Conservation (phyloP, 345 rosid species). For the Rhizophora mangle region DNA sequence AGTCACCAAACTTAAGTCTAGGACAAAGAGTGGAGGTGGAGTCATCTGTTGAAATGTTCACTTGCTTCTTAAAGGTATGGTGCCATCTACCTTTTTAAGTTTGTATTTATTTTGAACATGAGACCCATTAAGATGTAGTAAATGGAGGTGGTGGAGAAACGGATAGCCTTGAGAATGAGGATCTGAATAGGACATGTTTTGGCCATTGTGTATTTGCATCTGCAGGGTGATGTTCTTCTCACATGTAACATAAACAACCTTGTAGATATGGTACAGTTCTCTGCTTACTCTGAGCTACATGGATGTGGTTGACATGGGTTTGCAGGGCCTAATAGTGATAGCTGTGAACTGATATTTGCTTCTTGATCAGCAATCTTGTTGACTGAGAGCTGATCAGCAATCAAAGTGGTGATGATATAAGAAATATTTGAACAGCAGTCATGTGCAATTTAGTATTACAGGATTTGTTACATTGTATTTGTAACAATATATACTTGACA, state of each 20-base stretch:
- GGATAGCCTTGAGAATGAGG: too few species aligned
- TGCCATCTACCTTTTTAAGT: background rate
- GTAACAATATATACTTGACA: background rate
- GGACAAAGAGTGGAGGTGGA: conserved; percentile 79
- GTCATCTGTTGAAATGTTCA: conserved; percentile 62
- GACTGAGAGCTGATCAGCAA: background rate
- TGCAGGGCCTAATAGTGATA: conserved; percentile 1
- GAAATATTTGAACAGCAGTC: background rate
- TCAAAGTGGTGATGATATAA: background rate
- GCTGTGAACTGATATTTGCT: background rate
- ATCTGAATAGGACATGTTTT: too few species aligned
- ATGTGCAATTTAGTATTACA: conserved; percentile 6
- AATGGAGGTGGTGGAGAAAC: too few species aligned
- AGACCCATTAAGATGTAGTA: too few species aligned
- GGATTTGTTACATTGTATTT: background rate
- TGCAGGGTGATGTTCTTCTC: too few species aligned
- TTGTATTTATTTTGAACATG: too few species aligned
- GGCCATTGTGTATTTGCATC: too few species aligned
- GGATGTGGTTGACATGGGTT: too few species aligned
- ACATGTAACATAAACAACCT: too few species aligned
- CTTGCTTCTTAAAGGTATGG: conserved; percentile 81
- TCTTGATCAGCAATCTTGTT: background rate
- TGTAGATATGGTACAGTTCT: too few species aligned
- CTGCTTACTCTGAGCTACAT: too few species aligned
- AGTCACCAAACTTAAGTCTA: conserved; percentile 71